These are phyloP conservation scores for Trichosporon faecale DNA, from an alignment of 1,284 basidiomycete genomes.

Conservation along the genomic window DNA sequence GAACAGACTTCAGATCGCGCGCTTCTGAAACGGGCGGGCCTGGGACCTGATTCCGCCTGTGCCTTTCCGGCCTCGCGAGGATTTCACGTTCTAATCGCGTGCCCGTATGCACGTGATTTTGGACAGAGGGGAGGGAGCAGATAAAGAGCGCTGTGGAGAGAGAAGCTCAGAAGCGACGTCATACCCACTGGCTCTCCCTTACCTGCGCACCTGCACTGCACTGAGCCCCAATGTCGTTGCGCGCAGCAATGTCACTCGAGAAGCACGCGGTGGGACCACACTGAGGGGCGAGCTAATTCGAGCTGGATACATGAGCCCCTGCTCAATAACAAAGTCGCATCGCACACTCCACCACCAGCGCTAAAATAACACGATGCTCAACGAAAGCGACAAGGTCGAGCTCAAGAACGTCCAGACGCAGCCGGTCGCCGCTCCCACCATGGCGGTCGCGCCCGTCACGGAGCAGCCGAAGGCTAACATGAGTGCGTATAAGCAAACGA, in stretches of 20 bases:
- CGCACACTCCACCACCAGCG: background rate
- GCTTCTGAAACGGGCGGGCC: background rate
- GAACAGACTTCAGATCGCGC: background rate
- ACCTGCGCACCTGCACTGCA: no score
- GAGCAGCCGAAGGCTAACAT: slow-evolving; percentile 1
- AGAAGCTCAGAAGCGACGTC: background rate
- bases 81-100: background rate
- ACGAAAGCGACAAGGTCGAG: slow-evolving; percentile 2
- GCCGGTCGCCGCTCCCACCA: background rate
- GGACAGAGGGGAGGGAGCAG: background rate
- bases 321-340: background rate
- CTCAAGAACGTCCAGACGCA: background rate
- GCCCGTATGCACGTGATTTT: background rate
- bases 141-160: background rate
- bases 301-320: background rate
- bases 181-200: background rate
- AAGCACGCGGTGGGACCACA: background rate
- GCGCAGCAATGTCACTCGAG: background rate
- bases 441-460: background rate
- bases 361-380: background rate
- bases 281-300: background rate
- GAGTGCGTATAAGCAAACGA: background rate
- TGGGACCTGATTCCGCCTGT: background rate
- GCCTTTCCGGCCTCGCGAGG: background rate
- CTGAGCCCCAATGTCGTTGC: background rate